These are phyloP conservation scores for Boletus insuetus DNA, from an alignment of 768 basidiomycete species.

Conservation along the genomic window DNA sequence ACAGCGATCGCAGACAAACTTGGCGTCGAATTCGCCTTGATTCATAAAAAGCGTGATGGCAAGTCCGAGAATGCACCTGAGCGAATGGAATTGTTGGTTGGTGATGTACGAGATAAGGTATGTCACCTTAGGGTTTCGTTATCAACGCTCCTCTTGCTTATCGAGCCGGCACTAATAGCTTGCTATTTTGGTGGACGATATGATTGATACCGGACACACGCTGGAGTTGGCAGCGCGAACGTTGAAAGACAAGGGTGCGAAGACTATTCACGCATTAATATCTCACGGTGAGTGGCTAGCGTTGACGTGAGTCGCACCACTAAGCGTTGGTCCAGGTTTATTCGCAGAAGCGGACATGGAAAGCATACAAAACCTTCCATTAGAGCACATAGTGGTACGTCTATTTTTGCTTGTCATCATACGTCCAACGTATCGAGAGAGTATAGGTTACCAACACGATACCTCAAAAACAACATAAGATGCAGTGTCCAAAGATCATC, in stretches of 20 bases:
- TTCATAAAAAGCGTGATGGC: constrained; percentile 85
- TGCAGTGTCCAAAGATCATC: constrained; percentile 68
- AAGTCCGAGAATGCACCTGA: constrained; percentile 65
- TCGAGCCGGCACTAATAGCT: constrained; percentile 43
- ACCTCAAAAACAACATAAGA: constrained; percentile 72
- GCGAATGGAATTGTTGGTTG: constrained; percentile 91
- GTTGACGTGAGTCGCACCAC: constrained; percentile 5
- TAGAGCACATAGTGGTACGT: constrained; percentile 83
- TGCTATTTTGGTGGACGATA: constrained; percentile 96
- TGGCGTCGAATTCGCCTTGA: constrained; percentile 91
- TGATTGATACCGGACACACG: constrained; percentile 96
- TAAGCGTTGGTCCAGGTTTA: constrained; percentile 49
- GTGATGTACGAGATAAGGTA: constrained; percentile 89
- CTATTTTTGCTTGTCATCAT: not conserved
- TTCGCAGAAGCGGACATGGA: constrained; percentile 75
- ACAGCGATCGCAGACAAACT: constrained; percentile 96
- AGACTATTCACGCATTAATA: constrained; percentile 80
- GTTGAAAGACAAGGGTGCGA: constrained; percentile 88
- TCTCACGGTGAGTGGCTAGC: constrained; percentile 70
- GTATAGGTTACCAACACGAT: constrained; percentile 90
- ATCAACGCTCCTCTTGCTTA: constrained; percentile 1
- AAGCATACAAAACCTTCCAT: constrained; percentile 64
- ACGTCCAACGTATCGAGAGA: constrained; percentile 2
- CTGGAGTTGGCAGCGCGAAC: constrained; percentile 79
- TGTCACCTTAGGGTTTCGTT: not conserved